Conservation (phyloP, 2,329 filamentous ascomycete species). For the Thielaviopsis punctulata region DNA sequence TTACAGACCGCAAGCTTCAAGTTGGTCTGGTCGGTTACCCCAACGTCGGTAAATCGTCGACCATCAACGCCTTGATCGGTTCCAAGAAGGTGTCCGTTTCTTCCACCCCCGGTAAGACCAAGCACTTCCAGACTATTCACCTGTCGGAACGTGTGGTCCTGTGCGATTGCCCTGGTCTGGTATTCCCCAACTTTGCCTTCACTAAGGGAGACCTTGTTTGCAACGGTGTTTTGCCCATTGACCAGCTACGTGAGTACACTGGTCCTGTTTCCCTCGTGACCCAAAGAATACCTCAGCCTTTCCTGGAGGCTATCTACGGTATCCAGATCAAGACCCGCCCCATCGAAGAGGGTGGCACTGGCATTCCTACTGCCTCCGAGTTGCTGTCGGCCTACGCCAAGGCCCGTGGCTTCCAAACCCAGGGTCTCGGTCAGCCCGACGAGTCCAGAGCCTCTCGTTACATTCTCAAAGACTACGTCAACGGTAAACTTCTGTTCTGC, state of each 20-base stretch:
- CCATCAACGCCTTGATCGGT: constrained; percentile 96
- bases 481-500: constrained; percentile 83
- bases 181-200: constrained; percentile 93
- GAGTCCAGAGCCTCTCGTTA: constrained; percentile 81
- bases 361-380: constrained; percentile 69
- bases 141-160: constrained; percentile 77
- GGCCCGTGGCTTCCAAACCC: constrained; percentile 79
- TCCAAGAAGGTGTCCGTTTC: constrained; percentile 98
- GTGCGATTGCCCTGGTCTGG: constrained; percentile 95
- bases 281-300: constrained; percentile 67
- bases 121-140: constrained; percentile 97
- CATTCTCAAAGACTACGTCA: constrained; percentile 93
- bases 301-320: constrained; percentile 85
- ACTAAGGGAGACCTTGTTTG: constrained; percentile 94
- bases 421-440: constrained; percentile 78
- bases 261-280: constrained; percentile 74
- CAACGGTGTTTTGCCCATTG: constrained; percentile 87
- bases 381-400: constrained; percentile 71
- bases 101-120: constrained; percentile 92
- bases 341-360: constrained; percentile 82
- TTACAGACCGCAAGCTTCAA: constrained; percentile 48
- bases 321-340: constrained; percentile 72
- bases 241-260: constrained; percentile 84
- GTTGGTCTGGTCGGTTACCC: constrained; percentile 95
- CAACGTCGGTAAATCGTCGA: constrained; percentile 97